phyloP scores from a whole-genome alignment of 805 yeast species.

The Clavispora phyllophila region DNA sequence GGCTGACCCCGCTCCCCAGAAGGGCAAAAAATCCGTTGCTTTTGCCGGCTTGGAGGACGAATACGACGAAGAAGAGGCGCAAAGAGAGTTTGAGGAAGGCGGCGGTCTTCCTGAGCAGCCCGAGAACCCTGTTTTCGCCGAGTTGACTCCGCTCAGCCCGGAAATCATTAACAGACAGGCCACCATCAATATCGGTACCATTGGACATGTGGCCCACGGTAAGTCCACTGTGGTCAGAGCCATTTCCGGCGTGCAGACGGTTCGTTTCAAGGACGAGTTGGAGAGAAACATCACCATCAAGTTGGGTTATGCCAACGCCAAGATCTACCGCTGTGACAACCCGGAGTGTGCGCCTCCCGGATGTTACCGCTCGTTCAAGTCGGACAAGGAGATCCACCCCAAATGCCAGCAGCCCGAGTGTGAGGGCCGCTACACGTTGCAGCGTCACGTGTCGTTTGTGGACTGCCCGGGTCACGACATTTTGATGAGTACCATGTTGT shows the following conservation, averaged over 20 bases:
- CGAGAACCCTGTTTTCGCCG: conserved; percentile 74
- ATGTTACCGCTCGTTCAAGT: conserved; percentile 89
- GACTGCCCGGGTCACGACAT: conserved; percentile 99
- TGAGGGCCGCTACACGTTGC: conserved; percentile 79
- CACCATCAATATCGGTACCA: conserved; percentile 96
- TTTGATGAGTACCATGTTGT: conserved; percentile 99
- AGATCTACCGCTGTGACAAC: conserved; percentile 89
- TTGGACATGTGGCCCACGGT: conserved; percentile 96
- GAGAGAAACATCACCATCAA: conserved; percentile 99
- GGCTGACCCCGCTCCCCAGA: conserved; percentile 27
- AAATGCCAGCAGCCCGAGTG: conserved; percentile 86
- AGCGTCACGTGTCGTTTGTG: conserved; percentile 96
- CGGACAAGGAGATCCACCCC: conserved; percentile 93
- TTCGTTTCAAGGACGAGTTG: conserved; percentile 96
- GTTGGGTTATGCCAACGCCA: conserved; percentile 98
- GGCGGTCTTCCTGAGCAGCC: conserved; percentile 99
- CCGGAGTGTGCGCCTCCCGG: conserved; percentile 88
- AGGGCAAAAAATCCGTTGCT: conserved; percentile 68
- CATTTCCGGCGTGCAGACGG: conserved; percentile 98
- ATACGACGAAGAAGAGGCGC: conserved; percentile 69
- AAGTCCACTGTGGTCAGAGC: conserved; percentile 92
- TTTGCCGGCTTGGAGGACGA: conserved; percentile 71
- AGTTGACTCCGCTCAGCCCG: conserved; percentile 82
- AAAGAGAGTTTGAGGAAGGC: conserved; percentile 91
- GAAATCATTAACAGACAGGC: conserved; percentile 99